Conservation (phyloP, 2,329 filamentous ascomycete species). For the Fusarium ramigenum region DNA sequence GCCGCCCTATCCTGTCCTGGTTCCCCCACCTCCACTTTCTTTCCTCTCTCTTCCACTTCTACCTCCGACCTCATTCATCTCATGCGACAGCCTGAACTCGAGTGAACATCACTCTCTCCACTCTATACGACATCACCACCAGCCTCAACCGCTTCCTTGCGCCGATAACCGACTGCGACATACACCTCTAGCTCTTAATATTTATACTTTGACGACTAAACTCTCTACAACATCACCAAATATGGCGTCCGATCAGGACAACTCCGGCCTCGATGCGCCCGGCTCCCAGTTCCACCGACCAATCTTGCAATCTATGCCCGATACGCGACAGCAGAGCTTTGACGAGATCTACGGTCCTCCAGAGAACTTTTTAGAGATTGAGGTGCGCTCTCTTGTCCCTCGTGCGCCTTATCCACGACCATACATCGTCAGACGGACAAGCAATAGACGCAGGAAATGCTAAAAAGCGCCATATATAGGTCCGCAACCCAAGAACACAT, state of each 20-base stretch:
- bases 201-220: not conserved
- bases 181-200: not conserved
- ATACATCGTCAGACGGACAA: not conserved
- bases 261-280: conserved; percentile 43
- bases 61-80: conserved; percentile 13
- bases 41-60: not conserved
- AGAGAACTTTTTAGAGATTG: conserved; percentile 98
- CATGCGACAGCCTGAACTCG: conserved; percentile 16
- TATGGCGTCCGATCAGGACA: conserved; percentile 54
- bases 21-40: conserved; percentile 12
- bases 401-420: not conserved
- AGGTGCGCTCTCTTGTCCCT: conserved; percentile 63
- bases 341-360: conserved; percentile 99
- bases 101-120: conserved; percentile 10
- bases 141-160: not conserved
- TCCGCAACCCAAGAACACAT: conserved; percentile 92
- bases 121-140: conserved; percentile 17
- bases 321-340: conserved; percentile 89
- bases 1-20: not conserved
- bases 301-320: conserved; percentile 73
- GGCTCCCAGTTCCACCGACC: conserved; percentile 56
- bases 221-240: conserved; percentile 48
- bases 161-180: not conserved
- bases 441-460: not conserved
- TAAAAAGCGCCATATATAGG: conserved; percentile 60